Evolutionary conservation across 805 yeast genomes (phyloP).

Genomic region (Barnettozyma pratensis): DNA sequence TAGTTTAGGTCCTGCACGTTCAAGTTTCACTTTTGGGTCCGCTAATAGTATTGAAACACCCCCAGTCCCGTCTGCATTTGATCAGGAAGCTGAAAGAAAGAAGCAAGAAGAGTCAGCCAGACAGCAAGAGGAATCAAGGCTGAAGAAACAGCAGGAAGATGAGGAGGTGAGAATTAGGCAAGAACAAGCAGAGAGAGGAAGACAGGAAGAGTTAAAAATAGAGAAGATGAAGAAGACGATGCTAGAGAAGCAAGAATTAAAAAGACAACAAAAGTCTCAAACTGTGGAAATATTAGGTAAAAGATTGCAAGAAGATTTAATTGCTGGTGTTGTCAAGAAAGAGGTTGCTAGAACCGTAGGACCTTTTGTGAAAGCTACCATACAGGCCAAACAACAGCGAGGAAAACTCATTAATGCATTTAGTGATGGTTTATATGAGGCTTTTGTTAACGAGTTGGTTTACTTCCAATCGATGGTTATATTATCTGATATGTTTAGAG

Average conservation of each 20-base stretch:
- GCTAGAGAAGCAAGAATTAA: constrained; percentile 15
- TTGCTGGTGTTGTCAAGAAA: constrained; percentile 18
- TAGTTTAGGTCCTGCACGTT: too few relatives aligned
- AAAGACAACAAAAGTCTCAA: constrained; percentile 9
- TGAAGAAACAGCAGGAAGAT: constrained; percentile 7
- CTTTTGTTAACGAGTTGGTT: constrained; percentile 56
- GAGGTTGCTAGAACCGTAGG: constrained; percentile 14
- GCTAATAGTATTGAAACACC: too few relatives aligned
- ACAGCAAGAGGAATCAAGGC: constrained; percentile 8
- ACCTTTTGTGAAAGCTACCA: constrained; percentile 12
- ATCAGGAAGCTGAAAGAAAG: neutral
- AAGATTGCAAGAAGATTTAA: neutral
- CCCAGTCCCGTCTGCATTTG: too few relatives aligned
- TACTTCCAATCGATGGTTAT: constrained; percentile 38
- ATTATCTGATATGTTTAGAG: constrained; percentile 39
- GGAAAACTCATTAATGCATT: constrained; percentile 33
- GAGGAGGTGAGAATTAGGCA: neutral
- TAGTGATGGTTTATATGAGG: constrained; percentile 48
- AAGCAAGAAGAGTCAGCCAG: constrained; percentile 3
- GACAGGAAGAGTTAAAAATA: constrained; percentile 7
- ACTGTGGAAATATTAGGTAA: constrained; percentile 11
- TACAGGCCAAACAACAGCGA: constrained; percentile 11
- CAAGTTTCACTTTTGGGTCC: too few relatives aligned
- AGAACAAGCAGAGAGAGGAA: neutral
- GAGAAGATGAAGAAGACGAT: constrained; percentile 12